Conservation (phyloP, 1,284 basidiomycete species). For the Marasmius oreades region DNA sequence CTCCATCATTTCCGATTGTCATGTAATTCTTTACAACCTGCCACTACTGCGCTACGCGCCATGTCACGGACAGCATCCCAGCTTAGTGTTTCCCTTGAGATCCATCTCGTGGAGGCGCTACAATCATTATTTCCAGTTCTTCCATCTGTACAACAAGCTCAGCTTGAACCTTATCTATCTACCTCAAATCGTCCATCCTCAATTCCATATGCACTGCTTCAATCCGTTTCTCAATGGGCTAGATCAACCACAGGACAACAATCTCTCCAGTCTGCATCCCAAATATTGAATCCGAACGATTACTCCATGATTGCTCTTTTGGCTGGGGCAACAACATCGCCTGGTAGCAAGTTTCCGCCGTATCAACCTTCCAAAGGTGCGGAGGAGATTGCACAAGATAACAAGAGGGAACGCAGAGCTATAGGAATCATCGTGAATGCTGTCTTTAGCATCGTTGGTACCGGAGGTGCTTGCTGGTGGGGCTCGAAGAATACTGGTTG, state of each 20-base stretch:
- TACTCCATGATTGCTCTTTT: constrained; percentile 74
- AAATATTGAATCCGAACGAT: constrained; percentile 44
- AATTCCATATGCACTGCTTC: constrained; percentile 60
- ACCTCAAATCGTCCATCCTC: constrained; percentile 28
- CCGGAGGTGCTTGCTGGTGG: constrained; percentile 69
- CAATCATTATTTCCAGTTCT: constrained; percentile 40
- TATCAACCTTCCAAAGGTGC: constrained; percentile 40
- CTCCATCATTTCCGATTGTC: neutral
- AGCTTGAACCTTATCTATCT: constrained; percentile 36
- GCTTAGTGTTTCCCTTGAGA: constrained; percentile 55
- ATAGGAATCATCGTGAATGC: constrained; percentile 70
- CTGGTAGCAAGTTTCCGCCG: constrained; percentile 61
- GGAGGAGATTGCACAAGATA: constrained; percentile 39
- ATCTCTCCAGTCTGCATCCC: constrained; percentile 39
- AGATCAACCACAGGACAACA: constrained; percentile 45
- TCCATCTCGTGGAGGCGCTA: constrained; percentile 53
- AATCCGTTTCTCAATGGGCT: constrained; percentile 64
- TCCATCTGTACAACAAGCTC: constrained; percentile 38
- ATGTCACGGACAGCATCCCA: constrained; percentile 1
- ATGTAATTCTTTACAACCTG: neutral
- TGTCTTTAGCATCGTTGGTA: constrained; percentile 62
- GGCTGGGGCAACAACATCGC: constrained; percentile 70
- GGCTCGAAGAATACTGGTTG: constrained; percentile 60
- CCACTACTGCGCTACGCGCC: no score
- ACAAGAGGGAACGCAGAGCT: constrained; percentile 54